Conservation (phyloP, 441 rosid species). For the Gossypium davidsonii region DNA sequence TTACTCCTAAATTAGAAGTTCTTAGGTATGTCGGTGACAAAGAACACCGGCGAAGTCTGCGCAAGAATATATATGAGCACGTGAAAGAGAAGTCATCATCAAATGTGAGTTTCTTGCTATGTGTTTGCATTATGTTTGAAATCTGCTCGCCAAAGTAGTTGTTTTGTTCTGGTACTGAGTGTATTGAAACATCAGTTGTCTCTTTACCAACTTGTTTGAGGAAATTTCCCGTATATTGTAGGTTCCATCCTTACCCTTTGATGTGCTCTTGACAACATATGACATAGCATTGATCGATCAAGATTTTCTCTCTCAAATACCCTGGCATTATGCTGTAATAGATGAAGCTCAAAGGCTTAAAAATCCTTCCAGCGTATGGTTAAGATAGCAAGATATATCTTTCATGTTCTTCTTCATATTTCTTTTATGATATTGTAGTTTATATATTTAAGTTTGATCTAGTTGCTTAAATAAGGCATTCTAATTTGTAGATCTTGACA, state of each 20-base stretch:
- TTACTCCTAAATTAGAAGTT: constrained; percentile 56
- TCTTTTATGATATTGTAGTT: background rate
- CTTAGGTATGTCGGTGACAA: constrained; percentile 78
- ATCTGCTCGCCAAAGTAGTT: background rate
- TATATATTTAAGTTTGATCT: background rate
- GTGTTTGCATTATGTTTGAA: background rate
- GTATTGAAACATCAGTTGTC: background rate
- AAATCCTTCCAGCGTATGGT: constrained; percentile 83
- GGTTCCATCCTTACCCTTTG: constrained; percentile 55
- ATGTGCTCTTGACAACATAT: constrained; percentile 77
- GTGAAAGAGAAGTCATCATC: constrained; percentile 29
- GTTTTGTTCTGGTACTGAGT: background rate
- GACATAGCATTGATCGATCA: constrained; percentile 70
- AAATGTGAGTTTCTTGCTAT: constrained; percentile 39
- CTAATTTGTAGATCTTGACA: constrained; percentile 25
- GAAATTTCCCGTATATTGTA: constrained; percentile 20
- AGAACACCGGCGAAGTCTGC: constrained; percentile 46
- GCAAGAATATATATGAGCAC: constrained; percentile 40
- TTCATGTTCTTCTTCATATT: background rate
- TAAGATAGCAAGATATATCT: constrained; percentile 5
- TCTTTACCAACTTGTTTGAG: background rate
- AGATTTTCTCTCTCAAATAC: constrained; percentile 78
- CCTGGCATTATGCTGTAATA: constrained; percentile 67
- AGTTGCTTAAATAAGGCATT: background rate
- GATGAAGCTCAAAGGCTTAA: constrained; percentile 96